These are phyloP conservation scores for Pseudogymnoascus sp. DNA, from an alignment of 2,329 filamentous ascomycete genomes.

Conservation along the genomic window DNA sequence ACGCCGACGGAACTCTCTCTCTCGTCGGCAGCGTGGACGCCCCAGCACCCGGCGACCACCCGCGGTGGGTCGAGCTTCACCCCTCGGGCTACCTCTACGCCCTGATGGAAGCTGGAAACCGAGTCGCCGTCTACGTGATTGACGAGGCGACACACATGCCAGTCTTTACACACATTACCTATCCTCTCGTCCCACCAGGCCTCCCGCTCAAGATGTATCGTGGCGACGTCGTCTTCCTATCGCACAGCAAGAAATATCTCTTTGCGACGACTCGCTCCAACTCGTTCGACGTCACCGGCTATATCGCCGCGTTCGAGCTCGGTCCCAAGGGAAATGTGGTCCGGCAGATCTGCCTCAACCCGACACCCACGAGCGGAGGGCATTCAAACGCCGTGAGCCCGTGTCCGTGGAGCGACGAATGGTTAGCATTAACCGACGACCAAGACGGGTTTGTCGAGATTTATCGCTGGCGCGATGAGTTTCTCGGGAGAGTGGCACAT, in stretches of 20 bases:
- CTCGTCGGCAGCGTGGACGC: constrained; percentile 68
- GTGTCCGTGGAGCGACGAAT: constrained; percentile 78
- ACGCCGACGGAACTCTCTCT: constrained; percentile 51
- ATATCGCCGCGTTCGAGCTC: constrained; percentile 73
- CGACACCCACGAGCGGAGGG: constrained; percentile 78
- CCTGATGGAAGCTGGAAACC: constrained; percentile 84
- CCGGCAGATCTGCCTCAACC: constrained; percentile 70
- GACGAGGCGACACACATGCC: constrained; percentile 66
- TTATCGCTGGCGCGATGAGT: constrained; percentile 76
- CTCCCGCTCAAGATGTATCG: constrained; percentile 62
- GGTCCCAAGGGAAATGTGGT: constrained; percentile 63
- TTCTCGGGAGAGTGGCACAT: constrained; percentile 67
- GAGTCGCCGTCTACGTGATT: constrained; percentile 73
- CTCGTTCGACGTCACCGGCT: constrained; percentile 66
- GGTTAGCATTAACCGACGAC: constrained; percentile 83
- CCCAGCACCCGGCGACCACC: constrained; percentile 65
- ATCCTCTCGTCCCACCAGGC: constrained; percentile 67
- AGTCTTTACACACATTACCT: constrained; percentile 68
- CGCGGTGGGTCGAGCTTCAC: constrained; percentile 82
- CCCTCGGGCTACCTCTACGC: constrained; percentile 74
- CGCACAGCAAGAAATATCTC: constrained; percentile 62
- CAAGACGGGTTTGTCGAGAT: constrained; percentile 83
- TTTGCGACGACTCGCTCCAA: constrained; percentile 82
- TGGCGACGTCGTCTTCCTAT: constrained; percentile 73
- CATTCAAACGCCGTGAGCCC: constrained; percentile 85